Percentiles rank a stretch among this genome's conserved stretches.
Conservation (phyloP, 108 stramenopile genomes). For the Skeletonema grethae region DNA sequence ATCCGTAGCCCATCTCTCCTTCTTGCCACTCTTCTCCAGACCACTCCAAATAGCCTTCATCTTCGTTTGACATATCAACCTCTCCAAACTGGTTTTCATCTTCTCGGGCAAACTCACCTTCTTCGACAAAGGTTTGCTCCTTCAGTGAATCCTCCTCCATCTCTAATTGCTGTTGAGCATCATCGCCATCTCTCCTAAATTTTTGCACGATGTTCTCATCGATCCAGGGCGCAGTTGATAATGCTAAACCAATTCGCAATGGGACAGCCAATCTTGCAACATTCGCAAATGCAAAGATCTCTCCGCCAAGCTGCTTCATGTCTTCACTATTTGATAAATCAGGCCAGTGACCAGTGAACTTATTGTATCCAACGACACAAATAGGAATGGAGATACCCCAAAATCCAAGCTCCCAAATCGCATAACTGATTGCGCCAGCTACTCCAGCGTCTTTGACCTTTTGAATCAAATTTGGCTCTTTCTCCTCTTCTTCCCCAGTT, state of each 20-base stretch:
- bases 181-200: slow-evolving; percentile 35
- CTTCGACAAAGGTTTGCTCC: slow-evolving; percentile 1
- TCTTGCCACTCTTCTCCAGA: background rate
- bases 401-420: slow-evolving; percentile 81
- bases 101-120: background rate
- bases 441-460: slow-evolving; percentile 77
- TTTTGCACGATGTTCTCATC: slow-evolving; percentile 75
- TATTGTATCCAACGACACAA: slow-evolving; percentile 63
- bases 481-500: slow-evolving; percentile 27
- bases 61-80: background rate
- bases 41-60: background rate
- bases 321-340: slow-evolving; percentile 78
- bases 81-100: background rate
- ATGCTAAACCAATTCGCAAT: slow-evolving; percentile 79
- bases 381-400: slow-evolving; percentile 81
- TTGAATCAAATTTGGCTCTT: slow-evolving; percentile 57
- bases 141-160: background rate
- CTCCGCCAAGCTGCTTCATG: slow-evolving; percentile 71
- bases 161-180: background rate
- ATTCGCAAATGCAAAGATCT: slow-evolving; percentile 91
- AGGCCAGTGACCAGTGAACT: slow-evolving; percentile 82
- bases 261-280: slow-evolving; percentile 91
- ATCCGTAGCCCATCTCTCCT: background rate
- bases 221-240: slow-evolving; percentile 80
- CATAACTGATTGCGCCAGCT: slow-evolving; percentile 78